Evolutionary conservation across 805 yeast genomes (phyloP).

Genomic region (Kockiozyma suomiensis): DNA sequence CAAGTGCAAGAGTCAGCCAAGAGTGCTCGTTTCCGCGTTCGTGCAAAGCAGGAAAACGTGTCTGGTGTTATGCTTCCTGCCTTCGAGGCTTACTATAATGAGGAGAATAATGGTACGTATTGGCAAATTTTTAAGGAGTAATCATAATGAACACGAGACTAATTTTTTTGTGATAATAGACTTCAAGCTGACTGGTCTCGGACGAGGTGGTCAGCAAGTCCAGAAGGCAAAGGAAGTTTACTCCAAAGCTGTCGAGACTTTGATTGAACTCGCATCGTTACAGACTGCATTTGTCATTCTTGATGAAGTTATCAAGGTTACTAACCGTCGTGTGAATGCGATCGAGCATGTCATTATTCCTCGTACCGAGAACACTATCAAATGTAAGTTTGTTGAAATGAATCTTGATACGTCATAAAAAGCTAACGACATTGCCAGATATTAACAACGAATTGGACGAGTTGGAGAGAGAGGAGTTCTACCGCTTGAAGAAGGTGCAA

Average conservation of each 20-base stretch:
- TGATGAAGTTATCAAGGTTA: conserved; percentile 96
- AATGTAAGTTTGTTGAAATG: conserved; percentile 40
- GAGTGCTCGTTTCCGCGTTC: conserved; percentile 81
- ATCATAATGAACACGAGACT: no score
- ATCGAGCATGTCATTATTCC: conserved; percentile 98
- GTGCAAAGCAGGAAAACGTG: conserved; percentile 92
- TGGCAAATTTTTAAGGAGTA: no score
- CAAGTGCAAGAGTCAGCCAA: conserved; percentile 95
- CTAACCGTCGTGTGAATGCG: conserved; percentile 97
- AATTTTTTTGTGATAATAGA: conserved; percentile 47
- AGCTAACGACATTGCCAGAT: conserved; percentile 45
- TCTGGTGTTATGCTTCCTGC: conserved; percentile 94
- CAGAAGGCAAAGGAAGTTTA: conserved; percentile 92
- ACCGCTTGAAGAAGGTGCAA: conserved; percentile 93
- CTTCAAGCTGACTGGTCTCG: conserved; percentile 93
- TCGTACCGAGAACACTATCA: conserved; percentile 93
- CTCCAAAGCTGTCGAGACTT: conserved; percentile 94
- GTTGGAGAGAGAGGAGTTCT: conserved; percentile 96
- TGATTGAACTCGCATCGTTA: conserved; percentile 91
- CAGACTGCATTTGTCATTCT: conserved; percentile 96
- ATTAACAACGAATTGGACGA: conserved; percentile 96
- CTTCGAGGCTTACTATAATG: conserved; percentile 82
- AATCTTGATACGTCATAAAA: background rate
- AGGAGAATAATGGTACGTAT: conserved; percentile 60
- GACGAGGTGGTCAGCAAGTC: conserved; percentile 98